These are phyloP conservation scores for Adansonia gregorii DNA, from an alignment of 441 rosid species.

Conservation along the genomic window DNA sequence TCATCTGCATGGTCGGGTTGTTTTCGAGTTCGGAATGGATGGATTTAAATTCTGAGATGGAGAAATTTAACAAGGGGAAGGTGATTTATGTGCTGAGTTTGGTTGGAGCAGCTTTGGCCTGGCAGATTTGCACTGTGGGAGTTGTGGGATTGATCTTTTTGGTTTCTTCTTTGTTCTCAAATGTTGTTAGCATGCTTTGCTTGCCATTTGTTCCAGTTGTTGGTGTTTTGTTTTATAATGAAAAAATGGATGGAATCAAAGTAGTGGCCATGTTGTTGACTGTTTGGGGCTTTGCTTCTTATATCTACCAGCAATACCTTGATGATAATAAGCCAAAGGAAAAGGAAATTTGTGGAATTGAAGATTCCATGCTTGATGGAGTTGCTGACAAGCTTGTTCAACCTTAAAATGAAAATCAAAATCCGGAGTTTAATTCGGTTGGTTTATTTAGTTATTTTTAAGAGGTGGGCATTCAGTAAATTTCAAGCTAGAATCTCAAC, in stretches of 20 bases:
- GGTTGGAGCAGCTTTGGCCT: conserved; percentile 42
- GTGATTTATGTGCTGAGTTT: conserved; percentile 45
- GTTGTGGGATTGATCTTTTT: conserved; percentile 45
- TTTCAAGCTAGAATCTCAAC: no score
- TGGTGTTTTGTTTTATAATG: conserved; percentile 12
- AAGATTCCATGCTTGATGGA: conserved; percentile 3
- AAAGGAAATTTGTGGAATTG: background rate
- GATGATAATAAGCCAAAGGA: conserved; percentile 14
- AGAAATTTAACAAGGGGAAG: conserved; percentile 37
- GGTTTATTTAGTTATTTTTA: background rate
- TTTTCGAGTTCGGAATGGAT: conserved; percentile 51
- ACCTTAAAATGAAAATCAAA: background rate
- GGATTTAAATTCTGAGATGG: conserved; percentile 39
- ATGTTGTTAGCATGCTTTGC: conserved; percentile 27
- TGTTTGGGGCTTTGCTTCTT: conserved; percentile 36
- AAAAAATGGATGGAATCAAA: conserved; percentile 30
- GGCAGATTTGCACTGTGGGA: conserved; percentile 48
- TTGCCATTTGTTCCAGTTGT: conserved; percentile 26
- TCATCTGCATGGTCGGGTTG: conserved; percentile 35
- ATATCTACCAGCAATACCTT: conserved; percentile 32
- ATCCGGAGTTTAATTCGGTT: background rate
- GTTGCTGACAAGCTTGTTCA: background rate
- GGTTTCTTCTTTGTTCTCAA: conserved; percentile 57
- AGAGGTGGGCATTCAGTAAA: no score
- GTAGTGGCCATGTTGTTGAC: conserved; percentile 39